Evolutionary conservation across 2,329 filamentous ascomycete genomes (phyloP), one percentile per base, ranked within the genome.

Genomic region (Fusarium sp.): DNA sequence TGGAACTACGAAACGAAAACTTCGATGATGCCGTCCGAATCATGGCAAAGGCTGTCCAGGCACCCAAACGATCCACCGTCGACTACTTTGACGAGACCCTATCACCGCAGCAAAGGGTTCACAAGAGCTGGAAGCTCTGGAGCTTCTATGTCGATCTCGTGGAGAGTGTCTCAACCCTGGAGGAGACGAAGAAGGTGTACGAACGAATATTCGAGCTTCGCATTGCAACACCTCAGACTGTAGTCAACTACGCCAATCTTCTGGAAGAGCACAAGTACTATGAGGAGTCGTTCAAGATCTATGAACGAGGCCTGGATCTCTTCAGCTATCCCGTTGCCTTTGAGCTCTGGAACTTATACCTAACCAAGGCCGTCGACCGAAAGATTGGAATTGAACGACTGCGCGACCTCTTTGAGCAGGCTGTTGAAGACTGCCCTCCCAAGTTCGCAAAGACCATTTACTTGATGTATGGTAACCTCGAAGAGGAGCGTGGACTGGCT

Each of bases 41-140:
- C 77, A 97, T 99, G 94, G 92, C 93, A 40, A 98, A 97, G 79
- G 96, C 96, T 16, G 95, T 96, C 5, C 94, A 97, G 79, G 93
- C 96, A n/a, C 94, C 96, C 0, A 98, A 98, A 80, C 86, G 93
- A 70, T 97, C 95, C n/a, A 96, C 90, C 2, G 93, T 99, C n/a
- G 96, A 99, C 82, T 99, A 98, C 78, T 99, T 98, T 76, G 96
- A 99, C 78, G 96, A 99, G 78, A 93, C 88, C 0, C 83, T 99
- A 6, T 93, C 93, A 2, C 95, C 96, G 4, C 96, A 99, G 78
- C 96, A 98, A 82, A 89, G 96, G 68, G 92, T 99, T 3, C 96
- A 99, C 83, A 99, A 99, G 84, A 97, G 93, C 77, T 99, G 96
- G 96, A 99, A 98, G 79, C 82, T 99, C 10, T 99, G 96, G 96